Evolutionary conservation across 225 moss, liverwort and hornwort genomes (phyloP).

Genomic region (Marchantia paleacea): DNA sequence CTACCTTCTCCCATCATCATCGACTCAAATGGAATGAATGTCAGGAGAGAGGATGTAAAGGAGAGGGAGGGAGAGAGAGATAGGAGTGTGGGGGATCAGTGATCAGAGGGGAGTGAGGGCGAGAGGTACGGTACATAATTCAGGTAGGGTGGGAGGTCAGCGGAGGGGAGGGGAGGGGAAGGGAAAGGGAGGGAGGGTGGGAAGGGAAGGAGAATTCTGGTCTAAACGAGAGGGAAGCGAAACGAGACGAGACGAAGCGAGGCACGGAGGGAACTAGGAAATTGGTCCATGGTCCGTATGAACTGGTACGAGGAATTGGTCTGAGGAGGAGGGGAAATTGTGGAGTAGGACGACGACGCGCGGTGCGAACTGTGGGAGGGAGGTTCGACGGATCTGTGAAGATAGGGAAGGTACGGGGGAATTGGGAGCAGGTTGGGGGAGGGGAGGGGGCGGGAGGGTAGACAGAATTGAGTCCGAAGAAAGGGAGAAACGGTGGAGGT

Average conservation of each 20-base stretch:
- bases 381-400: conserved; percentile 7
- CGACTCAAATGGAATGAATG: background rate
- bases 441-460: background rate
- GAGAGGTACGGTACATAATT: background rate
- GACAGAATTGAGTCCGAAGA: background rate
- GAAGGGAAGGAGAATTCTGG: background rate
- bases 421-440: background rate
- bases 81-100: no score
- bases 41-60: conserved; percentile 7
- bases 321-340: background rate
- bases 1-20: background rate
- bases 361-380: no score
- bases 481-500: conserved; percentile 18
- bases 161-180: background rate
- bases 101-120: background rate
- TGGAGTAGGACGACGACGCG: conserved; percentile 6
- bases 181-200: background rate
- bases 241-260: background rate
- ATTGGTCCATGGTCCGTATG: background rate
- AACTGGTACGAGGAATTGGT: conserved; percentile 5
- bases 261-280: background rate
- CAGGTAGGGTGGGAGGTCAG: conserved; percentile 7
- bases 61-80: background rate
- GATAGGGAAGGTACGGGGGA: background rate
- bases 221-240: conserved; percentile 1